Evolutionary conservation across 192 early-diverging fungal species (phyloP), one percentile per base, ranked within the genome.

Genomic region (Coemansia sp.): DNA sequence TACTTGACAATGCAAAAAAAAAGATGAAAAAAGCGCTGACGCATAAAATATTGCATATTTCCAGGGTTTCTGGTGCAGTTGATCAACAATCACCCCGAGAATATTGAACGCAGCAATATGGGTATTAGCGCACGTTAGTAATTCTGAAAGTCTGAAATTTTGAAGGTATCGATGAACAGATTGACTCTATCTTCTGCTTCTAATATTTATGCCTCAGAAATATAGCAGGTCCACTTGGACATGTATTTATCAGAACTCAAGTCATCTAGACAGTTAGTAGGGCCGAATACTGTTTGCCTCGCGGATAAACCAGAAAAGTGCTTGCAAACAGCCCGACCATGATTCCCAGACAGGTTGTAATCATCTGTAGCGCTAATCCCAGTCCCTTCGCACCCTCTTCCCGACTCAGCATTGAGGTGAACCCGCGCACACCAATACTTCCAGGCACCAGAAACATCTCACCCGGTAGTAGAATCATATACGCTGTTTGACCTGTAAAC

Each of bases 381-480:
- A 74, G 66, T 14, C 84, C 84, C 54, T 84, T 74, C 1, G 64
- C 71, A 31, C 69, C 76, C 12, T 83, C 74, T 8, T 83, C 38
- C 38, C 16, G 69, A 60, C 74, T 83, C 47, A 91, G 69, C 22
- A 93, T 70, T 4, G 85, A 85, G 21, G 90, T 74, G 8, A 81
- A 82, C 1, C 73, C 75, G 23, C 83, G 71, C 0, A 93, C 89
- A 34, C 91, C 90, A 19, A 93, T 68, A 68, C 84, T 87, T 26
- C 93, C 93, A n/a, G 93, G 94, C 0, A 93, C 92, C 63, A 93
- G 67, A 55, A 93, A 72, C 52, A 94, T 71, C 21, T 93, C 90
- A 26, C 93, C 93, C 24, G 89, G 86, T 31, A 95, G 74, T 41
- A 94, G 73, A 18, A 90, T 87, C 44, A 87, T 89, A 68, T 93